A percentile compares a stretch with the other conserved stretches of the same genome.
phyloP scores from a whole-genome alignment of 108 stramenopile species.

The Cyclotella cryptica region DNA sequence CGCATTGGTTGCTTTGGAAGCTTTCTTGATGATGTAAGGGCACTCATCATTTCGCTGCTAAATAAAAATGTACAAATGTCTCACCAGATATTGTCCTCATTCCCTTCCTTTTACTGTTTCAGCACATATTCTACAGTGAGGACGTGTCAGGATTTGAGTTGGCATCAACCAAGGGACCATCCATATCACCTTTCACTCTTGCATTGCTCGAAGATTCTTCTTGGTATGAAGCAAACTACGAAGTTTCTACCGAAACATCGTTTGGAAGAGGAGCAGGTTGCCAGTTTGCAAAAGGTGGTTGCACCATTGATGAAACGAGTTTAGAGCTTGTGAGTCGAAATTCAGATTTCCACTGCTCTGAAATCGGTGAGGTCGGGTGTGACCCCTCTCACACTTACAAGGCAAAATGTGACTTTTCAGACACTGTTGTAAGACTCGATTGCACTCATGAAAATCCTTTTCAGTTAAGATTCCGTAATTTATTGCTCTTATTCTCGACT shows the following conservation, averaged over 20 bases:
- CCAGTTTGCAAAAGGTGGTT: slow-evolving; percentile 47
- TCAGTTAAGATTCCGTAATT: too few species aligned
- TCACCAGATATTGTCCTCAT: background rate
- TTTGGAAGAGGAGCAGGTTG: slow-evolving; percentile 56
- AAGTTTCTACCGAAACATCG: slow-evolving; percentile 33
- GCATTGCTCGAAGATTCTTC: slow-evolving; percentile 59
- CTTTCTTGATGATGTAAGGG: slow-evolving; percentile 48
- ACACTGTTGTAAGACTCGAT: background rate
- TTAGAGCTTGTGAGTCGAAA: background rate
- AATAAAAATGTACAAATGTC: background rate
- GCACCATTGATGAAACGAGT: slow-evolving; percentile 6
- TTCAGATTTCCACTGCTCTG: slow-evolving; percentile 40
- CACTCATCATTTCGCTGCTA: background rate
- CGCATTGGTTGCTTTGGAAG: slow-evolving; percentile 40
- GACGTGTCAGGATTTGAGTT: slow-evolving; percentile 38
- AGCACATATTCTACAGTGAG: slow-evolving; percentile 54
- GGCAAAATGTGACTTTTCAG: slow-evolving; percentile 43
- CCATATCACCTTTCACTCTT: slow-evolving; percentile 53
- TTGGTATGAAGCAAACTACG: slow-evolving; percentile 60
- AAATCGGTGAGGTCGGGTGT: slow-evolving; percentile 39
- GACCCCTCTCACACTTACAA: slow-evolving; percentile 44
- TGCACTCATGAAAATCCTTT: too few species aligned
- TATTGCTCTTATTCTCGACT: too few species aligned
- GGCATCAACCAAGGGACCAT: background rate
- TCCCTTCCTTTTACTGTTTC: background rate